Evolutionary conservation across 2,329 filamentous ascomycete species (phyloP).

Genomic region (Coniochaeta hoffmannii): DNA sequence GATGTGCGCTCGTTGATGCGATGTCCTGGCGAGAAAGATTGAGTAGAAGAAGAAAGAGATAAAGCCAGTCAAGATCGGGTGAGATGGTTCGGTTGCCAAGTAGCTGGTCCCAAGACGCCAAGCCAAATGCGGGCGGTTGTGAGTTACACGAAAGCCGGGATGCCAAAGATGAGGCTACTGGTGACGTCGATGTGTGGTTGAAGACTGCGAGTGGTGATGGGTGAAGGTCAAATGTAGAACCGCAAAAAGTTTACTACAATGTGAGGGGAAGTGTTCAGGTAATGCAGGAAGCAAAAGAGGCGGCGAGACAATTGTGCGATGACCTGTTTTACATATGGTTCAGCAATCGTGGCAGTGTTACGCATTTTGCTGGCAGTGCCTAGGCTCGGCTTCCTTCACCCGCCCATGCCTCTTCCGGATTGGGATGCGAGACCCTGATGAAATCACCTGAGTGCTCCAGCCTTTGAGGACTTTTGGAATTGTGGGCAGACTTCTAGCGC

Average conservation of each 20-base stretch:
- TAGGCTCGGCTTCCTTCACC: background rate
- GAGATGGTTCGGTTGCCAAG: background rate
- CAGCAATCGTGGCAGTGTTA: background rate
- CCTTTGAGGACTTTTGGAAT: no score
- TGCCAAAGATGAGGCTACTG: background rate
- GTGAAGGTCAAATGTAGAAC: background rate
- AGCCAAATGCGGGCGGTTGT: background rate
- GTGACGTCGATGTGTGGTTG: background rate
- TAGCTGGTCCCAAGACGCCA: background rate
- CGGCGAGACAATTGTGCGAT: background rate
- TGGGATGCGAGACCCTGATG: background rate
- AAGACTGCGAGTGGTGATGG: background rate
- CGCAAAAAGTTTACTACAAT: background rate
- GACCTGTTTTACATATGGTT: background rate
- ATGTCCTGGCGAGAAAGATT: background rate
- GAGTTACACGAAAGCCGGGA: background rate
- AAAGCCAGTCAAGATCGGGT: background rate
- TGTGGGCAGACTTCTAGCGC: background rate
- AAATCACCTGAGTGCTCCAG: background rate
- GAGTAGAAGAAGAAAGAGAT: background rate
- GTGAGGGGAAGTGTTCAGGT: background rate
- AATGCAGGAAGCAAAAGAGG: background rate
- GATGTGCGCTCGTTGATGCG: background rate
- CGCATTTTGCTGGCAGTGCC: background rate
- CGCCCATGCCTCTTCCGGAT: background rate